Base-by-base conservation (phyloP, 1,139 yeast genomes). In the Arxiozyma slooffiae region DNA sequence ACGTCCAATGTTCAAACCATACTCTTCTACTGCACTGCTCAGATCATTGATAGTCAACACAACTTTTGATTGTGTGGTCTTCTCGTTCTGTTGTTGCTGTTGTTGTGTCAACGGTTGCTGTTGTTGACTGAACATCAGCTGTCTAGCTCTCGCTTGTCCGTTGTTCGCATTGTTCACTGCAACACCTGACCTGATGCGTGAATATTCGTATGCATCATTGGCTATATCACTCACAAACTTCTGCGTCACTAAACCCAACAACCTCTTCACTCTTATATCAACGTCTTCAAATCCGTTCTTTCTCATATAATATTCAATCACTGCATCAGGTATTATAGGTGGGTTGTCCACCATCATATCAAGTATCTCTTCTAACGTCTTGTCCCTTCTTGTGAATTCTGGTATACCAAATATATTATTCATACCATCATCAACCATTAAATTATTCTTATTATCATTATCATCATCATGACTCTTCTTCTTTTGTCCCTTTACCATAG, bases 281-380 rank as follows among this genome's bases (percentile, higher is more conserved):
- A 83, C 77, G 26, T 95, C 80, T 53, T 84, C 87, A 61, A 94
- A 83, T 41, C 99, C 99, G 54, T 90, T 85, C 62, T 85, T 85
- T 22, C 90, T 82, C 48, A 94, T 71, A 62, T 92, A 92, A 67
- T 88, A 92, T 63, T 92, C 97, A 0, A 96, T 87, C n/a, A 94
- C 97, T 0, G 95, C 94, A 65, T 94, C 98, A 0, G 99, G 99
- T 44, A 94, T 92, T 41, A 94, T 85, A 1, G 98, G 98, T 2
- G 96, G 89, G 67, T 84, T 89, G 53, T 89, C 96, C 56, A 88
- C 96, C 90, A 92, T 85, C 69, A 89, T 74, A 47, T 84, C 85
- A 38, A 94, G 74, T 38, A 94, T 83, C 60, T 94, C 97, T 58
- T 82, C 81, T 45, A 94, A 71, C 0, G 96, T 83, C 63, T 88